phyloP scores from a whole-genome alignment of 345 rosid species.

The Pugionium cornutum region DNA sequence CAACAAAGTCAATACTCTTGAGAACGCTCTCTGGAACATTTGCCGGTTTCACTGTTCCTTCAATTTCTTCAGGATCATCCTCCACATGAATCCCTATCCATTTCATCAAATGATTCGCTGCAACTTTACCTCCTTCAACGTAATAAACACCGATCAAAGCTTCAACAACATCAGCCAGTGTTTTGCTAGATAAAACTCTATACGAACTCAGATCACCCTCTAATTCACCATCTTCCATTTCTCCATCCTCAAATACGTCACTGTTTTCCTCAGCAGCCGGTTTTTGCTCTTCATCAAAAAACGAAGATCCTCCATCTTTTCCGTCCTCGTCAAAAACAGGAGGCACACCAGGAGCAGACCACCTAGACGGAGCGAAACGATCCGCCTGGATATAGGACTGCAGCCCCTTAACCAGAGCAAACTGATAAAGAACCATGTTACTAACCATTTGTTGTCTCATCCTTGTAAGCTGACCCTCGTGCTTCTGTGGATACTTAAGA shows the following conservation, averaged over 20 bases:
- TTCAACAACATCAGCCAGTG: constrained; percentile 97
- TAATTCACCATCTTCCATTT: constrained; percentile 91
- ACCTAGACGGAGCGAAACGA: constrained; percentile 95
- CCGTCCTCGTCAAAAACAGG: constrained; percentile 95
- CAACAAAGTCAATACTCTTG: constrained; percentile 74
- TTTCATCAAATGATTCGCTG: constrained; percentile 93
- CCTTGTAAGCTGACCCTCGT: constrained; percentile 96
- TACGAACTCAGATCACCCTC: constrained; percentile 94
- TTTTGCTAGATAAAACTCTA: constrained; percentile 94
- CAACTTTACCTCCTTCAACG: constrained; percentile 83
- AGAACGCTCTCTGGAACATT: constrained; percentile 72
- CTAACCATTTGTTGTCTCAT: constrained; percentile 99
- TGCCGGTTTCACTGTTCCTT: constrained; percentile 43
- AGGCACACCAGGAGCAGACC: constrained; percentile 99
- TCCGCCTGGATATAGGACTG: constrained; percentile 99
- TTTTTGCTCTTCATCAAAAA: constrained; percentile 57
- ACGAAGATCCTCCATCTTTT: constrained; percentile 73
- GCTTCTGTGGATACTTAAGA: constrained; percentile 95
- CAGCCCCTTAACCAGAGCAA: constrained; percentile 76
- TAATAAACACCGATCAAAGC: constrained; percentile 96
- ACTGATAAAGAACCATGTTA: constrained; percentile 87
- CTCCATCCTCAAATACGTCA: constrained; percentile 60
- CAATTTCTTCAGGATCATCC: constrained; percentile 66
- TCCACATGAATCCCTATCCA: constrained; percentile 93
- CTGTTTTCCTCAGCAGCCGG: constrained; percentile 41